Evolutionary conservation across 495 filamentous ascomycete genomes (phyloP).

Genomic region (Annulohypoxylon nitens): DNA sequence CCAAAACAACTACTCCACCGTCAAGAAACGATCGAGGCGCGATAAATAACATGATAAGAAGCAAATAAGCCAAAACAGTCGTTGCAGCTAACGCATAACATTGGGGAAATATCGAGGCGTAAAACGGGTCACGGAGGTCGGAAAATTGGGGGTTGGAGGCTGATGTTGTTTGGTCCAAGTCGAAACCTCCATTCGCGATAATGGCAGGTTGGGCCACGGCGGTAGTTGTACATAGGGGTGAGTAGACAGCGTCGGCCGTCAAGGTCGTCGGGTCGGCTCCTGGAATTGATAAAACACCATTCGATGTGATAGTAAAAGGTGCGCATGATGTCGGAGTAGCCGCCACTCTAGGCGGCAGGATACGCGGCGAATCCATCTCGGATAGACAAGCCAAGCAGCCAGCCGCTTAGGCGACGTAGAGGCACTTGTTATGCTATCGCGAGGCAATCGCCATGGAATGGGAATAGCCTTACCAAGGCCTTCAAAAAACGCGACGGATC

Average conservation of each 20-base stretch:
- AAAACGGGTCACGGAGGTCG: conserved; percentile 86
- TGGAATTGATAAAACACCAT: conserved; percentile 71
- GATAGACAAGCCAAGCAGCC: conserved; percentile 25
- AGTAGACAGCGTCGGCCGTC: conserved; percentile 70
- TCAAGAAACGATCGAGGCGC: conserved; percentile 90
- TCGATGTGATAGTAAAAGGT: conserved; percentile 72
- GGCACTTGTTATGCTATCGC: conserved; percentile 46
- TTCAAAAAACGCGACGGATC: conserved; percentile 29
- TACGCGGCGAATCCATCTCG: conserved; percentile 26
- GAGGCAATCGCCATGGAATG: conserved; percentile 50
- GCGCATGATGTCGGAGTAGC: conserved; percentile 62
- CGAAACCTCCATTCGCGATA: conserved; percentile 60
- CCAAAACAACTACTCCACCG: conserved; percentile 84
- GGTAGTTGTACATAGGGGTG: conserved; percentile 68
- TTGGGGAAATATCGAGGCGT: conserved; percentile 89
- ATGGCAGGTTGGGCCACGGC: conserved; percentile 57
- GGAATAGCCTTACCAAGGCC: conserved; percentile 44
- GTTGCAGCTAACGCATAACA: conserved; percentile 91
- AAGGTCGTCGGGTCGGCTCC: conserved; percentile 71
- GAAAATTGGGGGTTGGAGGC: conserved; percentile 55
- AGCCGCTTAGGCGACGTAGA: conserved; percentile 45
- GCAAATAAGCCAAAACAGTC: conserved; percentile 91
- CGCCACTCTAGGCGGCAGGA: conserved; percentile 37
- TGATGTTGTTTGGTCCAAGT: conserved; percentile 53
- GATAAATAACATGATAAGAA: conserved; percentile 94